Evolutionary conservation across 1,284 basidiomycete species (phyloP).

Genomic region (Polyporus tsugae): DNA sequence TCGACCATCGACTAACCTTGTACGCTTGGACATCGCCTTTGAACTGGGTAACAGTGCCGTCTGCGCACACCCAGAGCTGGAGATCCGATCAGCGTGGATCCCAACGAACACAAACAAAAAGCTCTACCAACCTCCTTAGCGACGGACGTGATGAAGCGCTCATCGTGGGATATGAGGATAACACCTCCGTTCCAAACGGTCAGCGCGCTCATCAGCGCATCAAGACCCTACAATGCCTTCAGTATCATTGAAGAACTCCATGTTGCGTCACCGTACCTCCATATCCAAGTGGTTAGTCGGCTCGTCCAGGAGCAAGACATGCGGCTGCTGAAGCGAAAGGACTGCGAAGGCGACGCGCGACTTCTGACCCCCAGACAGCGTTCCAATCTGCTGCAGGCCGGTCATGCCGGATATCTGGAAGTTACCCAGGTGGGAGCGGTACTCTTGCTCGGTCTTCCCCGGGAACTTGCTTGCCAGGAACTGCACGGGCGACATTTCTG

Average conservation of each 20-base stretch:
- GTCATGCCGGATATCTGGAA: constrained; percentile 99
- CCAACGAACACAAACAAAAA: constrained; percentile 4
- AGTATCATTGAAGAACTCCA: background rate
- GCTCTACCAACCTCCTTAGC: constrained; percentile 67
- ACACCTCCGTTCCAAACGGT: constrained; percentile 96
- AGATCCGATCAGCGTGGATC: background rate
- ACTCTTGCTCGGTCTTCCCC: constrained; percentile 96
- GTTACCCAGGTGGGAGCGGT: constrained; percentile 93
- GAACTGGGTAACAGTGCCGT: constrained; percentile 87
- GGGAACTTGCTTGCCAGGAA: constrained; percentile 94
- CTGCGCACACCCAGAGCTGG: constrained; percentile 91
- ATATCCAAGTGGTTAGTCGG: constrained; percentile 99
- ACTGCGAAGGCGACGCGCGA: constrained; percentile 95
- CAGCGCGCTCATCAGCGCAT: constrained; percentile 92
- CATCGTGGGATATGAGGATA: constrained; percentile 94
- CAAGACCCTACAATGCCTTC: constrained; percentile 72
- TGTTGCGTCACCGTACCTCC: constrained; percentile 52
- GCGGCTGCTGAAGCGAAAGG: constrained; percentile 89
- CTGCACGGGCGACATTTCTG: constrained; percentile 88
- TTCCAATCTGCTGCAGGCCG: constrained; percentile 83
- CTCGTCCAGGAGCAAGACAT: constrained; percentile 92
- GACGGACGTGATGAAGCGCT: constrained; percentile 89
- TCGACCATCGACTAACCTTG: constrained; percentile 68
- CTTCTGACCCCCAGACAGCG: constrained; percentile 96
- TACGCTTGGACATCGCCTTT: constrained; percentile 91